These are phyloP conservation scores for Eucalyptus microcorys DNA, from an alignment of 345 rosid species.

Conservation along the genomic window DNA sequence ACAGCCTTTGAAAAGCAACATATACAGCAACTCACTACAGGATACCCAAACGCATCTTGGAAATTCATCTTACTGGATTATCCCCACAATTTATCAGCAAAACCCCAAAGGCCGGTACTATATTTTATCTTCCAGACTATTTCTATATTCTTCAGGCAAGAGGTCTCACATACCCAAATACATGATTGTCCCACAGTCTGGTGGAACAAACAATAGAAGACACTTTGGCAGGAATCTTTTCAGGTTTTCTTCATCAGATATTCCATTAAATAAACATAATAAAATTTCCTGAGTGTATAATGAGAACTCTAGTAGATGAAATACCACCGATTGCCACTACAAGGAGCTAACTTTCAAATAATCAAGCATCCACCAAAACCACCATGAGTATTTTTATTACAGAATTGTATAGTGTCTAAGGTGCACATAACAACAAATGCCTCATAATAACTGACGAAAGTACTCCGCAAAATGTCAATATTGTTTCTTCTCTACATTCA, in stretches of 20 bases:
- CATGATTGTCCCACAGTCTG: not conserved
- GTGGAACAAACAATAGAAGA: not conserved
- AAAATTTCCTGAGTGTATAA: not conserved
- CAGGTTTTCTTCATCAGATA: not conserved
- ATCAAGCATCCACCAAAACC: not conserved
- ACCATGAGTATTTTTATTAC: not conserved
- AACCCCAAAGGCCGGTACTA: not conserved
- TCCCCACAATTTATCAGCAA: not conserved
- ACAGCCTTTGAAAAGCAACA: not conserved
- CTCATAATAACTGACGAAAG: not conserved
- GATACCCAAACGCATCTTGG: not conserved
- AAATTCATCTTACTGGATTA: not conserved
- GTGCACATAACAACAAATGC: not conserved
- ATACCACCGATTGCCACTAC: not conserved
- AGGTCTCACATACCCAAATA: not conserved
- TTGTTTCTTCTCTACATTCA: not conserved
- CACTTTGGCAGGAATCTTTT: not conserved
- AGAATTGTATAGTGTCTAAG: not conserved
- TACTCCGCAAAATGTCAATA: not conserved
- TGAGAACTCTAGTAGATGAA: not conserved
- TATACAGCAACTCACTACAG: not conserved
- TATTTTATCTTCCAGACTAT: not conserved
- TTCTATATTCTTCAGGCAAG: not conserved
- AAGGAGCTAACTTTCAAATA: not conserved
- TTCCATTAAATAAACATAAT: not conserved